phyloP scores from a whole-genome alignment of 148 eudicot species.

The Rhododendron henanense region DNA sequence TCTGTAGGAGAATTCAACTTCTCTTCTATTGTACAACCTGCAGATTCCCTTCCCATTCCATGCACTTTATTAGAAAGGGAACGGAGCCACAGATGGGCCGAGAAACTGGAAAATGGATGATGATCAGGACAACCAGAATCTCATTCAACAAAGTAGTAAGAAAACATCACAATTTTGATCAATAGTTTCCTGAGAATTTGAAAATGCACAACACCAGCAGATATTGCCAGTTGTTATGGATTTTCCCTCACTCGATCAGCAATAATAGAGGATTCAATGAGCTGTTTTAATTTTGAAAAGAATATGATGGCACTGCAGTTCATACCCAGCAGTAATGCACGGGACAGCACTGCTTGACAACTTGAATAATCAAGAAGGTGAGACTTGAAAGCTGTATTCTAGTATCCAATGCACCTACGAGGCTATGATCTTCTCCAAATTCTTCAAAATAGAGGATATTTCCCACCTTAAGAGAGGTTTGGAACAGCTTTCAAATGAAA shows the following conservation, averaged over 20 bases:
- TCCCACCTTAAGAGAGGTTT: slow-evolving; percentile 6
- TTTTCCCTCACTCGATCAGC: background rate
- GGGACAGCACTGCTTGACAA: background rate
- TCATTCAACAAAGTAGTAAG: background rate
- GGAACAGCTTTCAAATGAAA: background rate
- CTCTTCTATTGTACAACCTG: background rate
- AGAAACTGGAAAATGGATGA: background rate
- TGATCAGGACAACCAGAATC: background rate
- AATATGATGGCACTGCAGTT: background rate
- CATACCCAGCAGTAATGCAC: background rate
- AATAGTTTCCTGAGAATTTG: background rate
- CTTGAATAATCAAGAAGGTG: background rate
- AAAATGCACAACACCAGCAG: background rate
- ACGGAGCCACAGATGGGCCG: background rate
- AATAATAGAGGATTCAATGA: background rate
- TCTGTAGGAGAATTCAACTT: background rate
- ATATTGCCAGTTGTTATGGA: background rate
- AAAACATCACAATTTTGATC: background rate
- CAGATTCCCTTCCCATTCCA: background rate
- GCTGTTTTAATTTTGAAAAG: background rate
- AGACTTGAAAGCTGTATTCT: background rate
- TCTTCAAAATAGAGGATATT: background rate
- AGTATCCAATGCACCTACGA: background rate
- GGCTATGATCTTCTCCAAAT: background rate
- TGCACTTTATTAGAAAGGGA: background rate